Base-by-base conservation (phyloP, 2,329 filamentous ascomycete genomes). In the Allantophomopsis lycopodina region DNA sequence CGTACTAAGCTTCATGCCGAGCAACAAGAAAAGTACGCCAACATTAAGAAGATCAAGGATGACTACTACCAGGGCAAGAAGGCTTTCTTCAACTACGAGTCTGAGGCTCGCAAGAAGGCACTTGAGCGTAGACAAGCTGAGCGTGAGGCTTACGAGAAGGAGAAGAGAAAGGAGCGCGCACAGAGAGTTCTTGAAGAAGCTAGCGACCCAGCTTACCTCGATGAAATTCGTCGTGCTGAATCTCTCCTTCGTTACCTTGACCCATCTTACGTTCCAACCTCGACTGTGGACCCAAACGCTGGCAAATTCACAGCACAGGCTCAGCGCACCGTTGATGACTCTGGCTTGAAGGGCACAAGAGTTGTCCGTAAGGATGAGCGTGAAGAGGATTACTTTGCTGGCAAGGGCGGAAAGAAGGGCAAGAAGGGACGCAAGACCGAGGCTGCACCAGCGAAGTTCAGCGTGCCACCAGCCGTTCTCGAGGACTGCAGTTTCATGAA, bases 201-300 rank as follows among this genome's bases (percentile, higher is more conserved):
- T 50, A 83, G 79, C 56, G 80, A 85, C 52, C 87, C 82, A 13
- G 91, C 91, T 39, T 98, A 86, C 68, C 71, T 85, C 36, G 86
- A 95, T 52, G 87, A 98, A 66, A 94, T 98, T 55, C 75, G 87
- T 53, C 82, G 82, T 39, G 84, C 86, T 46, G 84, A 91, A 65
- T 83, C 79, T 57, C 71, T 98, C 35, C 83, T 96, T 51, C 79
- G 80, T 50, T 89, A 89, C 71, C 89, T 96, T 50, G 88, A 96
- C 60, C 89, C 89, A 2, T 73, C 66, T 13, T 69, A 76, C 43
- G 63, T 66, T 31, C 62, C 68, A 23, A 68, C 71, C 56, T 84
- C 82, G 63, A 84, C 82, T 65, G 73, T 68, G 44, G 73, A 73
- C 45, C 68, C 69, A 60, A 76, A 66, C 35, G 69, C 78, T 48